These are phyloP conservation scores for Comarum palustre DNA, from an alignment of 306 rosid species.

Conservation along the genomic window DNA sequence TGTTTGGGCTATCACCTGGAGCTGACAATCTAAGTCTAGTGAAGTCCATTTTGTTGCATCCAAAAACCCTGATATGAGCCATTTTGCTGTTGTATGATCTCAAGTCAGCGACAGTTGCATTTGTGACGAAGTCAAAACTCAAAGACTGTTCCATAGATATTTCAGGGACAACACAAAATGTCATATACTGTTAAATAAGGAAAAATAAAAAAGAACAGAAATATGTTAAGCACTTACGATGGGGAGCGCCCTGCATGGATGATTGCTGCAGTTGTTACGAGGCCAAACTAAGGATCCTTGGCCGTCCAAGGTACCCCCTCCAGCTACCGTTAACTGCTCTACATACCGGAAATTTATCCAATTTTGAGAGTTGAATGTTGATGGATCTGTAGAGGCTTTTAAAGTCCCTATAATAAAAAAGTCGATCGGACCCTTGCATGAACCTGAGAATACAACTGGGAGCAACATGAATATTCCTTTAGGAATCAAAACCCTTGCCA, in stretches of 20 bases:
- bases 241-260: slow-evolving; percentile 36
- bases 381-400: slow-evolving; percentile 40
- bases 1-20: slow-evolving; percentile 53
- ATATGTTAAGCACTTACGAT: slow-evolving; percentile 25
- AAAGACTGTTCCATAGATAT: slow-evolving; percentile 36
- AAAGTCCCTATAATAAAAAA: slow-evolving; percentile 42
- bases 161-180: not conserved
- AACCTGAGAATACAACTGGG: slow-evolving; percentile 41
- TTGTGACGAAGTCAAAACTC: slow-evolving; percentile 46
- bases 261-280: slow-evolving; percentile 27
- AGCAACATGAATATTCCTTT: slow-evolving; percentile 42
- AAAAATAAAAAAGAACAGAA: not conserved
- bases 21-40: slow-evolving; percentile 32
- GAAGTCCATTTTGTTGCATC: slow-evolving; percentile 39
- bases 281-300: slow-evolving; percentile 56
- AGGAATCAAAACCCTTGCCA: slow-evolving; percentile 31
- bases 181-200: not conserved
- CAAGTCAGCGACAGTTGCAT: slow-evolving; percentile 38
- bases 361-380: not conserved
- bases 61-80: slow-evolving; percentile 39
- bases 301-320: slow-evolving; percentile 59
- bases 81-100: slow-evolving; percentile 48
- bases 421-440: slow-evolving; percentile 39
- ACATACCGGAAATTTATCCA: slow-evolving; percentile 58
- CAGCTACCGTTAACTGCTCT: slow-evolving; percentile 30